Evolutionary conservation across 495 filamentous ascomycete species (phyloP).

Genomic region (Hyaloscypha bicolor): DNA sequence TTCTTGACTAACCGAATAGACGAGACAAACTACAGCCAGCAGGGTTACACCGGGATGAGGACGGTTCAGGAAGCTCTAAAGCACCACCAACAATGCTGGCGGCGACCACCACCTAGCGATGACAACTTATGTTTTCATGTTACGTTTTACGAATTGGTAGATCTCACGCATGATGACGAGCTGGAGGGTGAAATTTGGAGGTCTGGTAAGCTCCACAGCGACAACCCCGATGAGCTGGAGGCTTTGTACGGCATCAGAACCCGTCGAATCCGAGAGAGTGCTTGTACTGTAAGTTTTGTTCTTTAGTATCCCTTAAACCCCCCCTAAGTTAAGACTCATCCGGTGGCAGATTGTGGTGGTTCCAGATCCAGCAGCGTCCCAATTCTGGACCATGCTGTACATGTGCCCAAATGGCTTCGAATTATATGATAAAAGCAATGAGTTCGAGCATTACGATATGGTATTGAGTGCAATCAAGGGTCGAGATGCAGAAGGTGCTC

Average conservation of each 20-base stretch:
- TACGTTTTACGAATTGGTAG: constrained; percentile 9
- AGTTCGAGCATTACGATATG: constrained; percentile 15
- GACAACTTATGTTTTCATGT: constrained; percentile 10
- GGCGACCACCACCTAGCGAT: constrained; percentile 12
- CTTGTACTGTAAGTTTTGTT: constrained; percentile 9
- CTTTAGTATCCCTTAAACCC: not conserved
- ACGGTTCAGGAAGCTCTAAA: constrained; percentile 13
- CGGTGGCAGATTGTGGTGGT: not conserved
- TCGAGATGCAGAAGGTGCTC: not conserved
- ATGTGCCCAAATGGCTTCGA: constrained; percentile 22
- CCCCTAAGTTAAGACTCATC: not conserved
- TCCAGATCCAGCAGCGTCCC: not conserved
- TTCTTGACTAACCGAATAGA: constrained; percentile 14
- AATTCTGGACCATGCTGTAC: constrained; percentile 18
- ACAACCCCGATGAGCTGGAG: not conserved
- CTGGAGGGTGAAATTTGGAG: constrained; percentile 4
- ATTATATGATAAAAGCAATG: constrained; percentile 12
- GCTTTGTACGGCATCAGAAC: not conserved
- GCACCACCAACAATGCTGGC: constrained; percentile 19
- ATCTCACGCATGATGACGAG: not conserved
- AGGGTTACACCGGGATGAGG: constrained; percentile 1
- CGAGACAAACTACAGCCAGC: not conserved
- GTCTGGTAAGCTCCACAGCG: constrained; percentile 12
- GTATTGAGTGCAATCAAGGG: constrained; percentile 7
- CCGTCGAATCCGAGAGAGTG: constrained; percentile 11